phyloP scores from a whole-genome alignment of 2,329 filamentous ascomycete genomes.

The Onygena corvina region DNA sequence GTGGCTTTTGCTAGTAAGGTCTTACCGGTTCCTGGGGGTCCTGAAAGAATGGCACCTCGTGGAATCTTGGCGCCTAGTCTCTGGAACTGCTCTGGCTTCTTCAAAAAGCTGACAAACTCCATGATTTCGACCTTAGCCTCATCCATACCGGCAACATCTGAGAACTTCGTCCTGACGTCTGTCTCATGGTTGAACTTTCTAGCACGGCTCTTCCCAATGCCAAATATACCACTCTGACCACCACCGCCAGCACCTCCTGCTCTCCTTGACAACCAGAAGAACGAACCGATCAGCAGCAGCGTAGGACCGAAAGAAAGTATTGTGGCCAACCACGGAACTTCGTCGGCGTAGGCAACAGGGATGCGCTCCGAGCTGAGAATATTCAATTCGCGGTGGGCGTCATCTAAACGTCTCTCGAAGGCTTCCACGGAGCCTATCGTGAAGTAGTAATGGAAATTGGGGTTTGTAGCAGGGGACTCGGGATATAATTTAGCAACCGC shows the following conservation, averaged over 20 bases:
- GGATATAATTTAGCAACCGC: slow-evolving; percentile 61
- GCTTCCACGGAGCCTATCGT: slow-evolving; percentile 87
- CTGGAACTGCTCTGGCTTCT: slow-evolving; percentile 85
- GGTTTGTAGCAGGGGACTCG: slow-evolving; percentile 56
- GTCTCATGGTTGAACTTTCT: slow-evolving; percentile 98
- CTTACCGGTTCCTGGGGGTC: slow-evolving; percentile 97
- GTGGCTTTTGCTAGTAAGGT: slow-evolving; percentile 94
- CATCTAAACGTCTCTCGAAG: slow-evolving; percentile 79
- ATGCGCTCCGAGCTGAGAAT: slow-evolving; percentile 84
- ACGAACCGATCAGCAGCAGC: slow-evolving; percentile 67
- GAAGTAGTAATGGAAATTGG: slow-evolving; percentile 78
- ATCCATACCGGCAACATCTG: slow-evolving; percentile 94
- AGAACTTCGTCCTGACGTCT: slow-evolving; percentile 91
- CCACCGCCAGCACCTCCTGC: slow-evolving; percentile 57
- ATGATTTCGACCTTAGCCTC: slow-evolving; percentile 97
- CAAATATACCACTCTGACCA: slow-evolving; percentile 69
- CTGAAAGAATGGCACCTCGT: slow-evolving; percentile 87
- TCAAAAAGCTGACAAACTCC: slow-evolving; percentile 96
- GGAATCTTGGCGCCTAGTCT: slow-evolving; percentile 95
- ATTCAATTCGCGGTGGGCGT: slow-evolving; percentile 73
- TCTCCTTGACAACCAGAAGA: slow-evolving; percentile 67
- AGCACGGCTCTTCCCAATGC: slow-evolving; percentile 87
- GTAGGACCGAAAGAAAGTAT: slow-evolving; percentile 78
- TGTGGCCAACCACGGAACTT: slow-evolving; percentile 59
- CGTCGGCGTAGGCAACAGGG: slow-evolving; percentile 73